Conservation (phyloP, 345 rosid genomes). For the Lumnitzera littorea region DNA sequence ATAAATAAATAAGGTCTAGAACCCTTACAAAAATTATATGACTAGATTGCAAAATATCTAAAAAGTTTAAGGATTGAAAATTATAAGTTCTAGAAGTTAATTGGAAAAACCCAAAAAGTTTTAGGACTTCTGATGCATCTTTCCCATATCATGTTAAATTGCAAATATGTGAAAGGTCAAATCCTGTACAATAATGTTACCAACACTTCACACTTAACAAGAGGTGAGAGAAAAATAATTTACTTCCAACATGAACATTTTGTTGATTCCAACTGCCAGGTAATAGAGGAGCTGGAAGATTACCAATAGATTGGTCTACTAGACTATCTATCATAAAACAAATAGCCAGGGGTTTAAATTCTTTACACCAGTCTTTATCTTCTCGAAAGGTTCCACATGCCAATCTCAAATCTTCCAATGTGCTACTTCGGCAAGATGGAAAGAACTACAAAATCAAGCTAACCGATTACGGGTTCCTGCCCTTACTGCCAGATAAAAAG, state of each 20-base stretch:
- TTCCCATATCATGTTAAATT: too few species aligned
- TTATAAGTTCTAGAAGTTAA: too few species aligned
- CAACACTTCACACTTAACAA: too few species aligned
- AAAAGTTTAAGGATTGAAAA: too few species aligned
- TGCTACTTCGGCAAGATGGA: conserved; percentile 17
- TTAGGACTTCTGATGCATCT: too few species aligned
- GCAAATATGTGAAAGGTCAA: too few species aligned
- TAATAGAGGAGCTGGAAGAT: conserved; percentile 34
- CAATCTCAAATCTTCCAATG: conserved; percentile 49
- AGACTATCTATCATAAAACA: conserved; percentile 40
- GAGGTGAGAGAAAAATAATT: too few species aligned
- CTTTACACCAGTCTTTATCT: conserved; percentile 37
- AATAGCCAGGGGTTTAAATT: conserved; percentile 28
- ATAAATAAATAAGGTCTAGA: too few species aligned
- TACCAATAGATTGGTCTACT: conserved; percentile 30
- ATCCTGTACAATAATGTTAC: too few species aligned
- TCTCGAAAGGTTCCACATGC: conserved; percentile 47
- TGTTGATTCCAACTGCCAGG: conserved; percentile 16
- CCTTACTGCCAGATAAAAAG: conserved; percentile 25
- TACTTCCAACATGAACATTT: neutral
- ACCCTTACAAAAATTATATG: too few species aligned
- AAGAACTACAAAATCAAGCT: conserved; percentile 28
- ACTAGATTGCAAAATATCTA: too few species aligned
- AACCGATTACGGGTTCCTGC: conserved; percentile 40
- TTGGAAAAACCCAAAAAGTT: too few species aligned